Base-by-base conservation (phyloP, 805 yeast genomes). In the Candida ovalis region DNA sequence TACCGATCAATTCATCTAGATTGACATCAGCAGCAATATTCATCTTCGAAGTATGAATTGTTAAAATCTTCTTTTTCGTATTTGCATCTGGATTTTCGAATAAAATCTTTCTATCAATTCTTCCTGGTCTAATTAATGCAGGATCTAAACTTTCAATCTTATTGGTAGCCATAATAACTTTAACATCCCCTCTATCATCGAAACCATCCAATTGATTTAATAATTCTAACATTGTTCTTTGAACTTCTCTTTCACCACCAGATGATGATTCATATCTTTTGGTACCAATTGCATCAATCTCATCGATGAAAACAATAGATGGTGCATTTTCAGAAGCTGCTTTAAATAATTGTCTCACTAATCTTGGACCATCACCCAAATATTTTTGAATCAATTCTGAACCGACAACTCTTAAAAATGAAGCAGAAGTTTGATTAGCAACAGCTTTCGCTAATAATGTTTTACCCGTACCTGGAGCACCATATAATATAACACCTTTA, bases 231-330 rank as follows among this genome's bases (percentile, higher is more conserved):
- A 91, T 92, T 33, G 98, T 92, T 75, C 98, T 84, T 73, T 92
- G 98, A 55, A 92, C 88, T 71, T 92, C 98, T 59, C 96, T 81
- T 71, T 92, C 98, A 64, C 98, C 98, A 40, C 98, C 97, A 19
- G 96, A 85, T 6, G 85, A 75, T 2, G 86, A 85, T 51, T 92
- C 97, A 68, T 92, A 91, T 69, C 99, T 84, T 68, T 92, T 92
- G n/a, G 96, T 87, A 70, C 99, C 99, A 65, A 94, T 94, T 40
- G 99, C 98, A 71, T 94, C 99, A 63, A 94, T 92, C 73, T 94
- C 99, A 72, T 94, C 99, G 56, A 94, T 94, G 63, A 94, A 94
- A 33, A 94, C 97, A 72, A 94, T 94, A n/a, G 96, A 84, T 35
- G 99, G 99, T 0, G 99, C 97, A 68, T 90, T 85, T 56, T 94